Percentiles rank a stretch among this genome's conserved stretches.
Evolutionary conservation across 441 rosid species (phyloP).

Genomic region (Eruca vesicaria): DNA sequence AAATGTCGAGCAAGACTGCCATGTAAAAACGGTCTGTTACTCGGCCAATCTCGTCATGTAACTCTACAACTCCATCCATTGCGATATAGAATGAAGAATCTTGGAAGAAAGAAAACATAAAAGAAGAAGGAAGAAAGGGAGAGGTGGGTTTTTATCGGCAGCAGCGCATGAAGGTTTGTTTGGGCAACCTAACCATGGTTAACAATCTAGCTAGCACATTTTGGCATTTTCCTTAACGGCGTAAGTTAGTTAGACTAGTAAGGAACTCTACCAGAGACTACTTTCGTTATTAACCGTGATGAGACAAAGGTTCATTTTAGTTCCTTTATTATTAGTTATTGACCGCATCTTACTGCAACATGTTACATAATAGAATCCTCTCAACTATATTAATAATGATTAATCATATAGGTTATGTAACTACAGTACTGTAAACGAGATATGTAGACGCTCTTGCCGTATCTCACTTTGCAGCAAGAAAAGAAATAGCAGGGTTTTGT

Average conservation of each 20-base stretch:
- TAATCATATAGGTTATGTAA: not conserved
- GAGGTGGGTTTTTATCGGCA: not conserved
- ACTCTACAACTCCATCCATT: slow-evolving; percentile 8
- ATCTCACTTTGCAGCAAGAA: not conserved
- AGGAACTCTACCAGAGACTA: not conserved
- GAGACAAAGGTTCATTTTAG: not conserved
- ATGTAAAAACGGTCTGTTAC: not conserved
- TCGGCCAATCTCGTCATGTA: not conserved
- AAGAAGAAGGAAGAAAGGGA: not conserved
- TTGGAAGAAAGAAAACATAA: not conserved
- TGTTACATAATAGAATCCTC: not conserved
- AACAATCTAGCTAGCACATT: not conserved
- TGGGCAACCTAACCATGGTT: not conserved
- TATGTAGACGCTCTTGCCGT: not conserved
- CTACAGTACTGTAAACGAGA: not conserved
- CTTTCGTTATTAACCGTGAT: too few relatives aligned
- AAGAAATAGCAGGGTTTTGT: too few relatives aligned
- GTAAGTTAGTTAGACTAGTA: not conserved
- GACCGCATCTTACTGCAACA: not conserved
- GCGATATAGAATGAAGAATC: not conserved
- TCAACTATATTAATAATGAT: not conserved
- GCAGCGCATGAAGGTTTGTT: not conserved
- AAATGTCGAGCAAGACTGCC: not conserved
- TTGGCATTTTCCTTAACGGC: not conserved
- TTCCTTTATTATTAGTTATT: not conserved